Conservation (phyloP, 306 rosid genomes). For the Medicago truncatula region MtrunA17r5.0-ANR NC_053044.1:26339501-26340000, state of each 20-base stretch:
- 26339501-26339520: not conserved
- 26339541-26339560: not conserved
- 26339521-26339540: not conserved
- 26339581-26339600: not conserved
- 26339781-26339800: constrained; percentile 36
- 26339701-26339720: constrained; percentile 39
- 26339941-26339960: constrained; percentile 42
- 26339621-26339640: not conserved
- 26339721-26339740: constrained; percentile 33
- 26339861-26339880: constrained; percentile 25
- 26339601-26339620: not conserved
- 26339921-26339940: constrained; percentile 52
- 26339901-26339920: constrained; percentile 41
- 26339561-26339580: constrained; percentile 8
- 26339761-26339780: constrained; percentile 32
- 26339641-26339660: not conserved
- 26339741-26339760: constrained; percentile 46
- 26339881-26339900: constrained; percentile 47
- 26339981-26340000: constrained; percentile 41
- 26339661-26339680: constrained; percentile 36
- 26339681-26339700: constrained; percentile 40
- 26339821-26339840: constrained; percentile 54
- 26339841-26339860: constrained; percentile 39
- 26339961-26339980: constrained; percentile 42
- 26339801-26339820: constrained; percentile 45